A percentile compares a stretch with the other conserved stretches of the same genome.
These are phyloP conservation scores for Fusarium nygamai DNA, from an alignment of 2,329 filamentous ascomycete genomes.

Conservation along the genomic window DNA sequence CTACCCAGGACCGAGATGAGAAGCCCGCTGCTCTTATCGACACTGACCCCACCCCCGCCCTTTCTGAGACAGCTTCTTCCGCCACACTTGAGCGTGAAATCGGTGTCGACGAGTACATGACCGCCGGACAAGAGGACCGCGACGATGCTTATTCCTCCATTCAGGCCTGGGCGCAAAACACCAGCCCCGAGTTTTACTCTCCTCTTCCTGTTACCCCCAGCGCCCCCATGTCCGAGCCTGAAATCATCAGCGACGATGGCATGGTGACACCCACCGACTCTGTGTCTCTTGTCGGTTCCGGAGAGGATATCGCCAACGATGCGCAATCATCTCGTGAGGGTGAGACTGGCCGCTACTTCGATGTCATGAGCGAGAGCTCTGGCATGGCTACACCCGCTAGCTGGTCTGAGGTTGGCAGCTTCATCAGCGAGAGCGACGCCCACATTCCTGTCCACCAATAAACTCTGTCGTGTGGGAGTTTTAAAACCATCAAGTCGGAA, in stretches of 20 bases:
- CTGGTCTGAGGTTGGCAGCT: slow-evolving; percentile 73
- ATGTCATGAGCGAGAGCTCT: slow-evolving; percentile 69
- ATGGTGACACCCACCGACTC: slow-evolving; percentile 69
- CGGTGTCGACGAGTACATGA: slow-evolving; percentile 60
- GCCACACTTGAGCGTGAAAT: slow-evolving; percentile 51
- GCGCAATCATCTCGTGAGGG: slow-evolving; percentile 50
- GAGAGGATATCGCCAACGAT: slow-evolving; percentile 59
- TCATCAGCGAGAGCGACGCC: slow-evolving; percentile 65
- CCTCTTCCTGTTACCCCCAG: slow-evolving; percentile 64
- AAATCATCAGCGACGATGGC: slow-evolving; percentile 60
- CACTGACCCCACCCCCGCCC: slow-evolving; percentile 36
- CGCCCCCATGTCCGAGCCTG: slow-evolving; percentile 61
- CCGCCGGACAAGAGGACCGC: slow-evolving; percentile 59
- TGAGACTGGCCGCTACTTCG: slow-evolving; percentile 55
- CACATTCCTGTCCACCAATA: slow-evolving; percentile 47
- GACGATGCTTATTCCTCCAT: slow-evolving; percentile 67
- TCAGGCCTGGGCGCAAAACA: slow-evolving; percentile 71
- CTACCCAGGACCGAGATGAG: slow-evolving; percentile 53
- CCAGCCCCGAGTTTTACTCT: slow-evolving; percentile 67
- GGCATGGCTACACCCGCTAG: slow-evolving; percentile 68
- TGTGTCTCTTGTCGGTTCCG: slow-evolving; percentile 63
- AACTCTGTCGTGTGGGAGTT: neutral
- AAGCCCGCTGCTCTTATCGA: slow-evolving; percentile 47
- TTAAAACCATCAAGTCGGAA: neutral
- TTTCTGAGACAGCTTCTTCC: slow-evolving; percentile 36